Evolutionary conservation across 2,329 filamentous ascomycete species (phyloP), one percentile per base, ranked within the genome.

Genomic region (Aspergillus sp.): DNA sequence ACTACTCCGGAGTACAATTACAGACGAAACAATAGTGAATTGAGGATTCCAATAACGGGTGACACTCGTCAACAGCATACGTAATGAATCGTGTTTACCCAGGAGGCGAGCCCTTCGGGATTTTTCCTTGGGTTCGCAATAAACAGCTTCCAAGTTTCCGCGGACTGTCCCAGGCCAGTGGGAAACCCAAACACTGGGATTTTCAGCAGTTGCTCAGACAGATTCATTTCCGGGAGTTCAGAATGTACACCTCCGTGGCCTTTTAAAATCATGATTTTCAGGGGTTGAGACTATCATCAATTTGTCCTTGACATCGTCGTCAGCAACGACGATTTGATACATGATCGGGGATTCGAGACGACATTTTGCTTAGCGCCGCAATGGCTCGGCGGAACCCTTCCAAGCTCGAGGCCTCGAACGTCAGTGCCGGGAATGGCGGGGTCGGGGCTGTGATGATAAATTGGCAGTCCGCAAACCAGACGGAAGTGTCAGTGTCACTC

Each of bases 221-320:
- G 24, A 22, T 38, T 48, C 17, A 38, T 15, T 11, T 32, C 49
- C 38, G 41, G 52, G 24, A 52, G 17, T 1, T 20, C 11, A 11
- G 8, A 42, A 20, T n/a, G 11, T 32, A n/a, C 18, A 32, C 22
- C n/a, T 15, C 26, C 38, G 24, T 18, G 30, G 38, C 52, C 53
- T 52, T 30, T 47, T 55, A 54, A 41, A 63, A 57, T 24, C 57
- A 64, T 61, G 63, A 66, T 66, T 61, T 64, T 66, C 64, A 66
- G 64, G 64, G 63, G 62, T 15, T 39, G 39, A 41, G 41, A 55
- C 43, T 55, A 43, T 17, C n/a, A 51, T 20, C 42, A 18, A 17
- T 53, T 30, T 36, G 26, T 26, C 38, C 39, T 22, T 15, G 36
- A 42, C 49, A 44, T 42, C 44, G 52, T 55, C 52, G 52, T 55